Conservation (phyloP, 2,329 filamentous ascomycete genomes). For the Ascochyta lentis region DNA sequence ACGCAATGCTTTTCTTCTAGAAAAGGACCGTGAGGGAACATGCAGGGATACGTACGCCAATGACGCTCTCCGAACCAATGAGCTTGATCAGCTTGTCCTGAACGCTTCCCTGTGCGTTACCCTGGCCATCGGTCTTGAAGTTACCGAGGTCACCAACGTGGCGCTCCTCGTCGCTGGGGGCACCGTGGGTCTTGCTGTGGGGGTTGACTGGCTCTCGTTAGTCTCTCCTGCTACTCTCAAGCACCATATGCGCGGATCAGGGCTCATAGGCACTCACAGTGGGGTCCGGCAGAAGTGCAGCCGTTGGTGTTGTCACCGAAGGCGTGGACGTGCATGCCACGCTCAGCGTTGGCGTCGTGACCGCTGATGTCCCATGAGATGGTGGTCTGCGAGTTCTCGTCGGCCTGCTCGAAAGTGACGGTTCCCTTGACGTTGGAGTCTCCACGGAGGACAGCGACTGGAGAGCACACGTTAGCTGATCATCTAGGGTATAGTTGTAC, state of each 20-base stretch:
- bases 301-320: conserved; percentile 99
- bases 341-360: conserved; percentile 93
- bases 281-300: conserved; percentile 96
- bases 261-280: conserved; percentile 67
- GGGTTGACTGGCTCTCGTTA: conserved; percentile 78
- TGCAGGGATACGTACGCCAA: conserved; percentile 69
- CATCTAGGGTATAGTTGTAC: too few relatives aligned
- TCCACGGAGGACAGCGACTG: conserved; percentile 96
- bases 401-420: conserved; percentile 91
- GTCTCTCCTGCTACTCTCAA: not conserved
- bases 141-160: conserved; percentile 98
- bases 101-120: conserved; percentile 82
- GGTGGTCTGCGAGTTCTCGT: conserved; percentile 81
- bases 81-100: conserved; percentile 88
- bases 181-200: conserved; percentile 88
- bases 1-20: too few relatives aligned
- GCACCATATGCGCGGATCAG: too few relatives aligned
- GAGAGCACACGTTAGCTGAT: not conserved
- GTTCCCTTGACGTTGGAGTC: conserved; percentile 95
- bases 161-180: conserved; percentile 79
- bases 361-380: conserved; percentile 92
- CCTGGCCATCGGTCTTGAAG: conserved; percentile 92
- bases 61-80: conserved; percentile 92
- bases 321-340: conserved; percentile 98
- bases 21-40: too few relatives aligned